phyloP scores from a whole-genome alignment of 306 rosid genomes.

The Hippophae gyantsensis region DNA sequence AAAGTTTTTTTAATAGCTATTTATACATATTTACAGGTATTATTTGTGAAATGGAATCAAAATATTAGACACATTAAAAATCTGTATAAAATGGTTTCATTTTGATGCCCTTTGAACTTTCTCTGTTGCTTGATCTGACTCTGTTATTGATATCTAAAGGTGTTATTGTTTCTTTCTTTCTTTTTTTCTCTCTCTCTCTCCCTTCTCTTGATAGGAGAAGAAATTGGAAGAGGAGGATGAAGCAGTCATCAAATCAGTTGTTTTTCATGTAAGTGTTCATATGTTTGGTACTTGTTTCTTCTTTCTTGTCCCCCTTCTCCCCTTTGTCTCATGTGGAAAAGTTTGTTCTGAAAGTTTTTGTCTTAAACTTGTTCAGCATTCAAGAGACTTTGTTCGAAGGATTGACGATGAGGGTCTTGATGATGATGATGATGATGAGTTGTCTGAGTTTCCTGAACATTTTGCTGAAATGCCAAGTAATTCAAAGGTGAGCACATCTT shows the following conservation, averaged over 20 bases:
- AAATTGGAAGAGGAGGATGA: slow-evolving; percentile 83
- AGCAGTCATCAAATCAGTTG: slow-evolving; percentile 58
- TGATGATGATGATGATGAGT: slow-evolving; percentile 36
- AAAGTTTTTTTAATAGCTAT: no score
- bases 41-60: no score
- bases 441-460: slow-evolving; percentile 19
- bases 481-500: background rate
- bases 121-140: background rate
- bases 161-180: slow-evolving; percentile 8
- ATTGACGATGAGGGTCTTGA: slow-evolving; percentile 68
- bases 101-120: background rate
- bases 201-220: slow-evolving; percentile 43
- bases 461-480: slow-evolving; percentile 31
- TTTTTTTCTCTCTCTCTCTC: no score
- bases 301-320: background rate
- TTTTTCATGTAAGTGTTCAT: slow-evolving; percentile 43
- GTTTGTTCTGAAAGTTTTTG: slow-evolving; percentile 3
- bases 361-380: slow-evolving; percentile 33
- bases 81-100: background rate
- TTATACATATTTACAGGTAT: no score
- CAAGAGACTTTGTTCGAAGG: slow-evolving; percentile 41
- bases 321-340: background rate
- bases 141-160: slow-evolving; percentile 1
- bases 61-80: no score
- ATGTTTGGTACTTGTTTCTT: slow-evolving; percentile 1